Evolutionary conservation across 2,329 filamentous ascomycete genomes (phyloP), one percentile per base, ranked within the genome.

Genomic region (Metarhizium sp.): DNA sequence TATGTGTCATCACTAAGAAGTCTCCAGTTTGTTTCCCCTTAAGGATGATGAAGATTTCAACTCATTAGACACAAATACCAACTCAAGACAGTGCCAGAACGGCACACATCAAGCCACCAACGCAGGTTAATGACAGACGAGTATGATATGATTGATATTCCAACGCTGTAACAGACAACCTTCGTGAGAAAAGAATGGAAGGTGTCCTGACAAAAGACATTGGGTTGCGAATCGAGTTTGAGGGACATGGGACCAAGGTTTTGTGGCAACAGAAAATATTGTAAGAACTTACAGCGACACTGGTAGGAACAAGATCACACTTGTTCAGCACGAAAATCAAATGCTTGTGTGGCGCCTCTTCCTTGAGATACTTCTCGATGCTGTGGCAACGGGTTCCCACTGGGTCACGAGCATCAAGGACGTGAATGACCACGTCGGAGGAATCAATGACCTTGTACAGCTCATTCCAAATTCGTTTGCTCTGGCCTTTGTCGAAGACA

Each of bases 1-100:
- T 99, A 82, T 92, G 92, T 87, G 87, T 88, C 89, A 87, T 90
- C 87, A 97, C 94, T 99, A 99, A 95, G 94, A 97, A 88, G 79
- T 81, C 81, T 82, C 83, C 87, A 85, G 92, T 75, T 74, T 75
- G 79, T 79, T 74, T 64, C 68, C 71, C 55, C 59, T 55, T 34
- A 34, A 57, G 77, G 81, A 75, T 79, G 82, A 82, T 83, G 81
- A 82, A 84, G 83, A 78, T 78, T 87, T 97, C 94, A 96, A 97
- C 94, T 97, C 92, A 87, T 80, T 90, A 85, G 86, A 88, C 87
- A 86, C 90, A 94, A 79, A 75, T 81, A 79, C 80, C 75, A 75
- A 80, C 86, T 85, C 84, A 78, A 79, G 88, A 90, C 79, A 76
- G 75, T 81, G 66, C 89, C 94, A 97, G 90, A 85, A 97, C 92